These are phyloP conservation scores for Bipolaris gigantea DNA, from an alignment of 2,329 filamentous ascomycete genomes.

Conservation along the genomic window DNA sequence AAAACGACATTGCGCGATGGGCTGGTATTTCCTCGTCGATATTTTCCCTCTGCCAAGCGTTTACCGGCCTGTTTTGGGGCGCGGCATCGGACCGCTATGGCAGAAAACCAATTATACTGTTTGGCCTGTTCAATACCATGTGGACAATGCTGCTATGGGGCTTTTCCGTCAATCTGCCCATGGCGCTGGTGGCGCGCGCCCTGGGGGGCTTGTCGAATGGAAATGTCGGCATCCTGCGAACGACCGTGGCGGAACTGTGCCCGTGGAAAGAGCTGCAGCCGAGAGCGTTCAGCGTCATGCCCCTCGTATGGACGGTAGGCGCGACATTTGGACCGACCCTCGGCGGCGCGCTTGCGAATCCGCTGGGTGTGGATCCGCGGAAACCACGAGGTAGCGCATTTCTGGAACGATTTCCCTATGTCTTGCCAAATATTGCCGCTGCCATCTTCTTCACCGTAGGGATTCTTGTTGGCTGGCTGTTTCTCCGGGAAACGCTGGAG, in stretches of 20 bases:
- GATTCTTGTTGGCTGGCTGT: slow-evolving; percentile 72
- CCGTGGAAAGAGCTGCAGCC: slow-evolving; percentile 84
- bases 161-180: slow-evolving; percentile 73
- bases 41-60: slow-evolving; percentile 75
- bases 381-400: slow-evolving; percentile 67
- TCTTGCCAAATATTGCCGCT: slow-evolving; percentile 79
- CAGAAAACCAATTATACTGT: slow-evolving; percentile 79
- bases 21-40: slow-evolving; percentile 84
- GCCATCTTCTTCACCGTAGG: slow-evolving; percentile 77
- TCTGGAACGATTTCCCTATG: slow-evolving; percentile 77
- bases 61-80: slow-evolving; percentile 89
- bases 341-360: slow-evolving; percentile 83
- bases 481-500: slow-evolving; percentile 83
- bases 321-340: slow-evolving; percentile 84
- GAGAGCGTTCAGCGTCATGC: slow-evolving; percentile 89
- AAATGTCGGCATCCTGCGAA: slow-evolving; percentile 82
- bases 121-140: slow-evolving; percentile 79
- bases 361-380: slow-evolving; percentile 71
- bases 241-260: slow-evolving; percentile 91
- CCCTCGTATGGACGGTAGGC: slow-evolving; percentile 84
- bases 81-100: slow-evolving; percentile 78
- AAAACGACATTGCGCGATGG: slow-evolving; percentile 59
- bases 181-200: slow-evolving; percentile 77
- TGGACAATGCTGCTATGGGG: slow-evolving; percentile 79
- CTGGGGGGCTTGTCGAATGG: slow-evolving; percentile 85